Evolutionary conservation across 1,284 basidiomycete species (phyloP), one percentile per base, ranked within the genome.

Genomic region (Thelephora terrestris): DNA sequence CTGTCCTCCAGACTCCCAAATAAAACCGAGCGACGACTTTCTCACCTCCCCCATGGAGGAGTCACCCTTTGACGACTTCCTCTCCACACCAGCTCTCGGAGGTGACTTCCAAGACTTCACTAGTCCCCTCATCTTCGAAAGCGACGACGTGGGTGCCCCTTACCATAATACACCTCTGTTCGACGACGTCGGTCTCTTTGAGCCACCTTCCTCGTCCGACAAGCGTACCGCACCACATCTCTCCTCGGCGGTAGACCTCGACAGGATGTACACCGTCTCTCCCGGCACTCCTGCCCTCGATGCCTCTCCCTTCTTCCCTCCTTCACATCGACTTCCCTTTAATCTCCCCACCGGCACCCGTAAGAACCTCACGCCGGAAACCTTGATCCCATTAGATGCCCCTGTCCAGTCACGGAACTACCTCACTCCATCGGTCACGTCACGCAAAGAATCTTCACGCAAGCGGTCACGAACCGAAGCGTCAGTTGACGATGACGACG

Each of bases 381-480:
- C 69, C 6, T 63, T 75, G 21, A 64, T 74, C 2, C 66, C 70
- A 9, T 55, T 69, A 50, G 68, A 74, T 48, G 73, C 72, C 4
- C 73, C 73, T 3, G 72, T 71, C 35, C 73, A 75, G 55, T 14
- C 61, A 5, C 71, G 75, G 46, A 70, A 66, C 50, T 78, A 78
- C 54, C 58, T 71, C 32, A 64, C 64, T 7, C 70, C 71, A 1
- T 73, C 71, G 9, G 55, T 67, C 16, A 77, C 75, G 5, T 75
- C 74, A 27, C 71, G 73, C 48, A 76, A 76, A 61, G 69, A 68
- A 46, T 68, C 74, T 45, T 67, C 68, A 18, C 74, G 74, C 53
- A 85, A 85, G 64, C 78, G 82, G 16, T 64, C 71, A 1, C 70
- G 75, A 3, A 70, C 71, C 0, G 62, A 65, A 48, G 77, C 67